Evolutionary conservation across 78 protist species (phyloP).

Genomic region (Chrysochromulina tobinii): DNA sequence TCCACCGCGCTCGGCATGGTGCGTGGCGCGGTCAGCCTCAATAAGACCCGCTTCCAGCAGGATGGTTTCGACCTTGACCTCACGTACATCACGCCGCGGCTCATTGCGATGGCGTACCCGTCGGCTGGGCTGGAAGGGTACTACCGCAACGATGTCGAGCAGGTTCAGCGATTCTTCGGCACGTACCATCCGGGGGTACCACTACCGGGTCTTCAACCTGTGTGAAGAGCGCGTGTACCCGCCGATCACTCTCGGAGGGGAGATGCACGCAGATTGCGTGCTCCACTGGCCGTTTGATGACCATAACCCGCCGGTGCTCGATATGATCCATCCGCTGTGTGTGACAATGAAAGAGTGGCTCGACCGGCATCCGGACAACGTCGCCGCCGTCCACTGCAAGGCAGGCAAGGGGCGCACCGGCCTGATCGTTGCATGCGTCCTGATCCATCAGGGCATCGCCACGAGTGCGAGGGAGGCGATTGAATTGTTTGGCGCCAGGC

Average conservation of each 20-base stretch:
- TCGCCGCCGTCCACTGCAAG: constrained; percentile 85
- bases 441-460: neutral
- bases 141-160: neutral
- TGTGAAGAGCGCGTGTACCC: constrained; percentile 63
- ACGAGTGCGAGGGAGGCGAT: constrained; percentile 49
- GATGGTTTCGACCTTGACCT: constrained; percentile 75
- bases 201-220: constrained; percentile 64
- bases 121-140: neutral
- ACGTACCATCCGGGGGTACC: constrained; percentile 50
- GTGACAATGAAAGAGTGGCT: constrained; percentile 61
- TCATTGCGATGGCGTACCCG: constrained; percentile 74
- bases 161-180: constrained; percentile 47
- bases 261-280: neutral
- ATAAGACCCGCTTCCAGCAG: neutral
- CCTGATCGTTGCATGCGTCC: constrained; percentile 27
- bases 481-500: constrained; percentile 30
- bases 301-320: constrained; percentile 25
- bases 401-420: constrained; percentile 86
- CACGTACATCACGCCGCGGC: constrained; percentile 60
- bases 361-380: constrained; percentile 60
- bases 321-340: neutral
- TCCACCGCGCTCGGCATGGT: too few relatives aligned
- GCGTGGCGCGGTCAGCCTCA: too few relatives aligned
- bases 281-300: neutral
- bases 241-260: neutral